Evolutionary conservation across 148 eudicot species (phyloP).

Genomic region (Polygonum maritimum): DNA sequence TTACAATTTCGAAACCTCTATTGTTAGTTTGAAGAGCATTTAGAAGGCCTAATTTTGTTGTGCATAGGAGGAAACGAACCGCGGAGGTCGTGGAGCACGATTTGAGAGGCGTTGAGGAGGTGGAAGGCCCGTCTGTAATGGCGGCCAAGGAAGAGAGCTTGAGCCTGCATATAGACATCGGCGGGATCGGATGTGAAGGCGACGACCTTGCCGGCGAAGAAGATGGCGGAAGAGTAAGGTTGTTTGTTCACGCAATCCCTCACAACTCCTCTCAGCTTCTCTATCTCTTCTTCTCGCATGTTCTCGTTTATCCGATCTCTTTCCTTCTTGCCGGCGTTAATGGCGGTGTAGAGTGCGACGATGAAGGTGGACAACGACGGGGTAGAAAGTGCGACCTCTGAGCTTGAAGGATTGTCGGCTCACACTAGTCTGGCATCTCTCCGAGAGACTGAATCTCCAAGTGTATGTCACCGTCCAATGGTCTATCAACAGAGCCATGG

Average conservation of each 20-base stretch:
- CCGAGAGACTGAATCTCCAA: neutral
- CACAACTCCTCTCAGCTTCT: too few relatives aligned
- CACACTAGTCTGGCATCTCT: neutral
- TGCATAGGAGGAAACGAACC: constrained; percentile 22
- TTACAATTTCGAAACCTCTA: neutral
- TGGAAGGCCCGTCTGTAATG: constrained; percentile 92
- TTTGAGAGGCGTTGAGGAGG: constrained; percentile 83
- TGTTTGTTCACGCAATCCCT: too few relatives aligned
- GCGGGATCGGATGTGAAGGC: constrained; percentile 77
- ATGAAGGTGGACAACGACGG: too few relatives aligned
- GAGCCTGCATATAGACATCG: constrained; percentile 93
- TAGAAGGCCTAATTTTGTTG: neutral
- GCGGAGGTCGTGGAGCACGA: constrained; percentile 83
- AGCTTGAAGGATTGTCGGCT: neutral
- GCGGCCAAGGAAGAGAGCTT: constrained; percentile 86
- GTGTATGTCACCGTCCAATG: neutral
- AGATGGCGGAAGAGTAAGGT: constrained; percentile 17
- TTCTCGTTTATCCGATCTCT: too few relatives aligned
- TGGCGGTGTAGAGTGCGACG: too few relatives aligned
- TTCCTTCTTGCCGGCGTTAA: too few relatives aligned
- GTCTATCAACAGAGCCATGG: neutral
- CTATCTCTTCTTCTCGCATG: too few relatives aligned
- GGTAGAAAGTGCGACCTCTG: neutral
- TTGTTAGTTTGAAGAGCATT: neutral
- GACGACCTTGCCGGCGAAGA: constrained; percentile 90